Conservation (phyloP, 2,329 filamentous ascomycete species). For the Pezicula radicicola region DNA sequence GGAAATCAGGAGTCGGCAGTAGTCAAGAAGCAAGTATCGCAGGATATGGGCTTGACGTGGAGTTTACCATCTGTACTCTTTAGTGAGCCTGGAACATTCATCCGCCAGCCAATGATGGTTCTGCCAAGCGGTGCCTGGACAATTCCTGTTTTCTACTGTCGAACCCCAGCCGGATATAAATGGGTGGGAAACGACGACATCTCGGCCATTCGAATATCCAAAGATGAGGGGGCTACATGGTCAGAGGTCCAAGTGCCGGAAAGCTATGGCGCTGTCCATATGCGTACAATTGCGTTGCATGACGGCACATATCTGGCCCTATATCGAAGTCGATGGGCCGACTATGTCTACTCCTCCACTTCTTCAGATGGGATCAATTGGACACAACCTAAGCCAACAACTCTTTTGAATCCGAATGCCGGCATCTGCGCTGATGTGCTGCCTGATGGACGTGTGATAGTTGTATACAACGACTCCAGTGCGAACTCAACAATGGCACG, state of each 20-base stretch:
- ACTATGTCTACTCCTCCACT: constrained; percentile 37
- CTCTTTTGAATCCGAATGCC: constrained; percentile 41
- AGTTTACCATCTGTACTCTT: constrained; percentile 30
- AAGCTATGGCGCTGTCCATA: constrained; percentile 38
- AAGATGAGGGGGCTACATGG: constrained; percentile 37
- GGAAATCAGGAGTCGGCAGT: constrained; percentile 41
- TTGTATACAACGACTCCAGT: constrained; percentile 34
- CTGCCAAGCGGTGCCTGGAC: constrained; percentile 36
- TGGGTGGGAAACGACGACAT: constrained; percentile 44
- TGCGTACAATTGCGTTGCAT: constrained; percentile 35
- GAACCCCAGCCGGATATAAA: constrained; percentile 34
- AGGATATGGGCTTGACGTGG: constrained; percentile 35
- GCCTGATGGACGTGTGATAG: constrained; percentile 30
- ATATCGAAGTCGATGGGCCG: constrained; percentile 42
- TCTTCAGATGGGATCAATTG: constrained; percentile 37
- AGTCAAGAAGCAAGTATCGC: constrained; percentile 34
- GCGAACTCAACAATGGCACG: background rate
- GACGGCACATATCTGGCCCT: constrained; percentile 32
- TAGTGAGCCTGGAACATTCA: constrained; percentile 34
- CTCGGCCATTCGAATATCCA: constrained; percentile 34
- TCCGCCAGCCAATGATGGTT: constrained; percentile 37
- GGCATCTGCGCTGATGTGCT: constrained; percentile 38
- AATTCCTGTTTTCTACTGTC: constrained; percentile 40
- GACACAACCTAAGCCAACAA: constrained; percentile 31
- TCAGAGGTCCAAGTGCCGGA: constrained; percentile 33